Evolutionary conservation across 352 stramenopile genomes (phyloP).

Genomic region (Pythium diclinum): DNA sequence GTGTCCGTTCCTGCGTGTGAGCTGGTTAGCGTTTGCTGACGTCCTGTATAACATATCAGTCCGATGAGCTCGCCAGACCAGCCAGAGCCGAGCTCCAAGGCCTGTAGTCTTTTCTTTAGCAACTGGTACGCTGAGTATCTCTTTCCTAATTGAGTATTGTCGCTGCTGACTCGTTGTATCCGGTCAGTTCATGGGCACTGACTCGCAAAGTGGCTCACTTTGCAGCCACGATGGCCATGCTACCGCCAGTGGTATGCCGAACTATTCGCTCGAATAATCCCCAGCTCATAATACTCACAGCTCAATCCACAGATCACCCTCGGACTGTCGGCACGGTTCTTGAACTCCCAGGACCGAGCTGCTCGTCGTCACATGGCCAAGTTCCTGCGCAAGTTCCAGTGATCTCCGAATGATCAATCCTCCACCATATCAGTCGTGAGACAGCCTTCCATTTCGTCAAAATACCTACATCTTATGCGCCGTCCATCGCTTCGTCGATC

Average conservation of each 20-base stretch:
- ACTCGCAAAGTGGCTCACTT: conserved; percentile 25
- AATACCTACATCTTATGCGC: conserved; percentile 6
- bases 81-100: conserved; percentile 19
- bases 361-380: conserved; percentile 17
- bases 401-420: background rate
- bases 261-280: background rate
- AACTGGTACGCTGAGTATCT: conserved; percentile 27
- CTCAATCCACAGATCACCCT: conserved; percentile 14
- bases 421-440: background rate
- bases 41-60: background rate
- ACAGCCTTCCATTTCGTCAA: background rate
- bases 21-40: background rate
- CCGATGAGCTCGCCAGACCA: conserved; percentile 22
- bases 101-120: conserved; percentile 31
- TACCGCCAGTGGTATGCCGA: conserved; percentile 14
- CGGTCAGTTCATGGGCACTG: conserved; percentile 17
- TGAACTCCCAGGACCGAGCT: conserved; percentile 14
- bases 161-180: background rate
- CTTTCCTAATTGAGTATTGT: background rate
- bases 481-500: conserved; percentile 27
- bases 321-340: conserved; percentile 5
- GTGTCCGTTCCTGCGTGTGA: background rate
- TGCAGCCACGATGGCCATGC: conserved; percentile 16
- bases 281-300: background rate
- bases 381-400: conserved; percentile 15